Conservation (phyloP, 176 grass and related monocot genomes). For the Tillandsia leiboldiana region DNA sequence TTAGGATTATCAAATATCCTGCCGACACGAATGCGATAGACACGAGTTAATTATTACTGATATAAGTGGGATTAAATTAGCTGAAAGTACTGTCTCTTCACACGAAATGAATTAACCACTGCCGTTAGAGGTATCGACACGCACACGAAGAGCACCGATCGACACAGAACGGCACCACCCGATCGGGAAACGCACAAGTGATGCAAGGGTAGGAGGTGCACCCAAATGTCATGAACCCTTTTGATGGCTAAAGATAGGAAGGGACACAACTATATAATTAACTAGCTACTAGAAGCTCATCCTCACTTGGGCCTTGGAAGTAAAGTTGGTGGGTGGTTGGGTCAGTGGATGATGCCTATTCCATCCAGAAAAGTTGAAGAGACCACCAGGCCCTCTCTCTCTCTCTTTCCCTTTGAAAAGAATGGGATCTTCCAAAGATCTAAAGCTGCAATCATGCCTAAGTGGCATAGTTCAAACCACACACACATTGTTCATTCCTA, state of each 20-base stretch:
- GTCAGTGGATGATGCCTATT: background rate
- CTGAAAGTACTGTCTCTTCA: too few species aligned
- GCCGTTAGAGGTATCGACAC: background rate
- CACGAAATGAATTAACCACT: too few species aligned
- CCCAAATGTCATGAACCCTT: background rate
- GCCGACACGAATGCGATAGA: too few species aligned
- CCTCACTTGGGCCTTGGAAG: too few species aligned
- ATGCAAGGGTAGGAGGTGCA: background rate
- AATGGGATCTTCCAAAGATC: constrained; percentile 3
- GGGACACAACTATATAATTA: too few species aligned
- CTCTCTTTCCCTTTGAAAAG: background rate
- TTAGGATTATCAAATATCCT: too few species aligned
- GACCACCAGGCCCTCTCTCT: background rate
- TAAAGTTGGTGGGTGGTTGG: background rate
- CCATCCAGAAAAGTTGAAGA: background rate
- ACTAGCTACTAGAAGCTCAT: too few species aligned
- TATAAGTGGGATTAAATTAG: too few species aligned
- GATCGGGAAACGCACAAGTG: background rate
- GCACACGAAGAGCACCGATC: background rate
- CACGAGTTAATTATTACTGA: too few species aligned
- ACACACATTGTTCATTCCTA: background rate
- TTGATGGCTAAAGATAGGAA: too few species aligned
- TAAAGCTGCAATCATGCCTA: background rate
- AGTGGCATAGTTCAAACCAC: background rate
- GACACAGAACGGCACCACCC: background rate